Conservation (phyloP, 1,284 basidiomycete genomes). For the Blastosporella zonata region DNA sequence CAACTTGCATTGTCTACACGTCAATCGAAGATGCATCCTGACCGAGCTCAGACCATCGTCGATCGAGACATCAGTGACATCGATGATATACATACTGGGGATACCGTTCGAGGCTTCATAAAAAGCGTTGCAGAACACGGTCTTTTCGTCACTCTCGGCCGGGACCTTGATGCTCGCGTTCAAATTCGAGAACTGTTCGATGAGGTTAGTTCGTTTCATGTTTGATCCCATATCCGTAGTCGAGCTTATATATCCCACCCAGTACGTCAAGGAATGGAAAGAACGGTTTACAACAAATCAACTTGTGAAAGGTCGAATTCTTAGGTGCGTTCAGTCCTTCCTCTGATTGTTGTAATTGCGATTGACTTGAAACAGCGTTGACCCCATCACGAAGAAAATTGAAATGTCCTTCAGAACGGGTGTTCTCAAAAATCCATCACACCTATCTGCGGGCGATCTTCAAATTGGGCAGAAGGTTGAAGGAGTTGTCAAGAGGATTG, state of each 20-base stretch:
- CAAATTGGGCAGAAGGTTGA: slow-evolving; percentile 74
- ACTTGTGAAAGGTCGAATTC: slow-evolving; percentile 82
- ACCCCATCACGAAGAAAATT: slow-evolving; percentile 69
- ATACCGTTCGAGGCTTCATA: slow-evolving; percentile 82
- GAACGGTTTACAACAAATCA: slow-evolving; percentile 78
- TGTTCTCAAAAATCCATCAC: slow-evolving; percentile 39
- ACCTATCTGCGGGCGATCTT: slow-evolving; percentile 56
- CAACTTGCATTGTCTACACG: slow-evolving; percentile 80
- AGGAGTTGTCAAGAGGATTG: slow-evolving; percentile 73
- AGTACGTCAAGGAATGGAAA: slow-evolving; percentile 98
- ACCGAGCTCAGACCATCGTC: slow-evolving; percentile 44
- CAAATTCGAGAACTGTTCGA: slow-evolving; percentile 94
- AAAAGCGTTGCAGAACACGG: slow-evolving; percentile 87
- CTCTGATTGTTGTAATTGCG: slow-evolving; percentile 6
- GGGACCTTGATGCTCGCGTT: slow-evolving; percentile 83
- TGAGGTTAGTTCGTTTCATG: slow-evolving; percentile 51
- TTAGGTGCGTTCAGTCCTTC: slow-evolving; percentile 48
- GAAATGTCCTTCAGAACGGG: slow-evolving; percentile 84
- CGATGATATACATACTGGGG: slow-evolving; percentile 68
- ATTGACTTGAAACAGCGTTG: slow-evolving; percentile 47
- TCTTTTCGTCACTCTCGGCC: slow-evolving; percentile 87
- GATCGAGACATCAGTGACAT: slow-evolving; percentile 74
- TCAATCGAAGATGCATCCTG: slow-evolving; percentile 61
- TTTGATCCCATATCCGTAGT: background rate
- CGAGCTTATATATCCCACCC: slow-evolving; percentile 30